Percentiles rank a stretch among this genome's conserved stretches.
These are phyloP conservation scores for Atractiella rhizophila DNA, from an alignment of 768 basidiomycete species.

Conservation along the genomic window DNA sequence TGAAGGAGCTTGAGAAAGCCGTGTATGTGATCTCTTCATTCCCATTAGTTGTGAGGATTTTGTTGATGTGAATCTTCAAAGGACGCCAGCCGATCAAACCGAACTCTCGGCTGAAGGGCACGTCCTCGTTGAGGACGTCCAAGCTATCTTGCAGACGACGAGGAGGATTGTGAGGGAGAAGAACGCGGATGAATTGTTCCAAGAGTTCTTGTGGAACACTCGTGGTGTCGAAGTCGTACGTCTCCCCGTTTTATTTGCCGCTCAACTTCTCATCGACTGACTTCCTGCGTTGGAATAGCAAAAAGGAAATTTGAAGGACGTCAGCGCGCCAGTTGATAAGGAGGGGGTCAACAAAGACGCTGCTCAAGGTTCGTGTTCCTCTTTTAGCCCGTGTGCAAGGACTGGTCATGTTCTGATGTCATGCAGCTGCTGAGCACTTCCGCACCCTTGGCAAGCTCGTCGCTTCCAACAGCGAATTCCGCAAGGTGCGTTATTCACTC, in stretches of 20 bases:
- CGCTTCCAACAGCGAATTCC: constrained; percentile 47
- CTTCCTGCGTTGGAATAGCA: neutral
- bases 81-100: constrained; percentile 28
- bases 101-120: constrained; percentile 51
- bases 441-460: constrained; percentile 54
- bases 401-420: constrained; percentile 35
- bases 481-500: constrained; percentile 17
- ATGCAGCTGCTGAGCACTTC: constrained; percentile 52
- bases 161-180: constrained; percentile 16
- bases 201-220: constrained; percentile 20
- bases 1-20: no score
- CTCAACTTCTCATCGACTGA: neutral
- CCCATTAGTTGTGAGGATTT: neutral
- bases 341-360: neutral
- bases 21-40: constrained; percentile 1
- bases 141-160: constrained; percentile 49
- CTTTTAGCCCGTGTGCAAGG: constrained; percentile 10
- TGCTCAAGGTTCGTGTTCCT: neutral
- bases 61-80: neutral
- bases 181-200: constrained; percentile 47
- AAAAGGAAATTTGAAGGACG: constrained; percentile 21
- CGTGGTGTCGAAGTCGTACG: neutral
- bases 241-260: neutral
- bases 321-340: constrained; percentile 31
- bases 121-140: constrained; percentile 49